These are phyloP conservation scores for Ceratobasidium sp. DNA, from an alignment of 1,284 basidiomycete genomes.

Conservation along the genomic window DNA sequence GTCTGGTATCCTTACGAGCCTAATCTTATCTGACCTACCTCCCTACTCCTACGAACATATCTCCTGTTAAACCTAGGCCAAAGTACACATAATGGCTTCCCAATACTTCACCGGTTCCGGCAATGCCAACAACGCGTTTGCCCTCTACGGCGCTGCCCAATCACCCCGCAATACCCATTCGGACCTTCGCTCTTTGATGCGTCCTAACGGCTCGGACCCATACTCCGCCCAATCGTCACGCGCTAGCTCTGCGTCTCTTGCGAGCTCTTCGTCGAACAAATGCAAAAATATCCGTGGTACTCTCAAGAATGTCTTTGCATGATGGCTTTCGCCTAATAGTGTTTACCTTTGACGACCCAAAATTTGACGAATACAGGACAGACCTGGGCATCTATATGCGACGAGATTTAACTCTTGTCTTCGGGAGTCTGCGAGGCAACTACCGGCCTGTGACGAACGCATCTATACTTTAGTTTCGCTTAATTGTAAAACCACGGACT, in stretches of 20 bases:
- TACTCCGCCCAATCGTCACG: slow-evolving; percentile 27
- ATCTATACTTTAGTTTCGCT: slow-evolving; percentile 5
- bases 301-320: slow-evolving; percentile 34
- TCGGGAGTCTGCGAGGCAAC: neutral
- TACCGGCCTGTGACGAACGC: neutral
- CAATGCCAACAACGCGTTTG: slow-evolving; percentile 35
- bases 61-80: neutral
- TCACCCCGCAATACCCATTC: slow-evolving; percentile 39
- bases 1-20: slow-evolving; percentile 37
- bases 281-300: slow-evolving; percentile 26
- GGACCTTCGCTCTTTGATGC: slow-evolving; percentile 39
- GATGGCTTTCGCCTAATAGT: too few species aligned
- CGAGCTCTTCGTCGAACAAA: slow-evolving; percentile 30
- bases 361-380: neutral
- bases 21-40: neutral
- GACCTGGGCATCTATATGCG: neutral
- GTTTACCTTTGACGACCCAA: neutral
- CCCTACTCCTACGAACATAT: neutral
- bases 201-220: slow-evolving; percentile 18
- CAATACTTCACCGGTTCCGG: slow-evolving; percentile 18
- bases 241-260: slow-evolving; percentile 26
- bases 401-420: neutral
- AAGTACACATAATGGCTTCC: slow-evolving; percentile 15
- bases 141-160: slow-evolving; percentile 38
- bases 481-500: slow-evolving; percentile 5